Conservation (phyloP, 2,329 filamentous ascomycete genomes). For the Dactylellina parvicollis region DNA sequence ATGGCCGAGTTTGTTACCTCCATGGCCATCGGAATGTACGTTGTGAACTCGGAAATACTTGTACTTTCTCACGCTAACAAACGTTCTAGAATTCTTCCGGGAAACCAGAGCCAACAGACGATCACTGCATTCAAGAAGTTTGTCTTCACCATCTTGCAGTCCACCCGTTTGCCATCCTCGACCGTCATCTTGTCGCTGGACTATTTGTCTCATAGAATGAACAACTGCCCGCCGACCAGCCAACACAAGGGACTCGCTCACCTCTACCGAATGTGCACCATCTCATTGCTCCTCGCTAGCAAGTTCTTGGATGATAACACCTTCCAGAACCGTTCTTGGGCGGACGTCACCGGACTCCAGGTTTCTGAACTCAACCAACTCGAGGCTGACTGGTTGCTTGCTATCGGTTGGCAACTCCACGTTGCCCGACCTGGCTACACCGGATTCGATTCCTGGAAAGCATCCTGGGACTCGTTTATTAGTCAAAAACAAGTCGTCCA, state of each 20-base stretch:
- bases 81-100: conserved; percentile 64
- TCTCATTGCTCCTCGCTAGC: conserved; percentile 84
- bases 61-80: conserved; percentile 37
- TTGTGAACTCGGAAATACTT: conserved; percentile 61
- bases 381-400: conserved; percentile 86
- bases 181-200: conserved; percentile 91
- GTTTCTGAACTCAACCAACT: conserved; percentile 84
- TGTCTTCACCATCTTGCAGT: conserved; percentile 87
- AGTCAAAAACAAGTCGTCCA: conserved; percentile 62
- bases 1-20: conserved; percentile 96
- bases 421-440: conserved; percentile 82
- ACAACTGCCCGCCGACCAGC: conserved; percentile 71
- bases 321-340: conserved; percentile 96
- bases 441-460: conserved; percentile 73
- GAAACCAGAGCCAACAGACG: conserved; percentile 63
- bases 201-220: conserved; percentile 85
- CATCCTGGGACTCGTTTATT: conserved; percentile 73
- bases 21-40: conserved; percentile 80
- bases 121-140: conserved; percentile 78
- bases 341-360: conserved; percentile 89
- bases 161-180: conserved; percentile 86
- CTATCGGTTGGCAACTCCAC: conserved; percentile 85
- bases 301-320: conserved; percentile 98
- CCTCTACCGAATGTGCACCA: conserved; percentile 86
- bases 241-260: conserved; percentile 73